phyloP scores from a whole-genome alignment of 2,329 filamentous ascomycete genomes.

The Pyrenochaeta sp. region DNA sequence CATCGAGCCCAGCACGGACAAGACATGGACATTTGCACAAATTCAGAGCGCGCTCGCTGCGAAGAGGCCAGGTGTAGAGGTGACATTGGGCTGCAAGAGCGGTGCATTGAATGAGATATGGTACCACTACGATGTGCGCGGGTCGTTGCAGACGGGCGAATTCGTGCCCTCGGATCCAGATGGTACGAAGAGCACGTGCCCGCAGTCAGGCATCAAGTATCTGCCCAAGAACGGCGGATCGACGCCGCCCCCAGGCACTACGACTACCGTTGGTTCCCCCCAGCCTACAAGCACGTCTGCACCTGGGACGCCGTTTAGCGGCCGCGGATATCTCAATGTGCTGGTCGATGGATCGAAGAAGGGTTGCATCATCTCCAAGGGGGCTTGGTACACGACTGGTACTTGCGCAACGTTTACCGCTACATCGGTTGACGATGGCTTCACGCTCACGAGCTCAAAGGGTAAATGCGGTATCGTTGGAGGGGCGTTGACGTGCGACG shows the following conservation, averaged over 20 bases:
- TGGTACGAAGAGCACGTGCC: slow-evolving; percentile 69
- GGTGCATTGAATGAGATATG: slow-evolving; percentile 63
- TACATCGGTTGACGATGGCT: slow-evolving; percentile 44
- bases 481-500: slow-evolving; percentile 64
- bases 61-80: slow-evolving; percentile 63
- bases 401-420: slow-evolving; percentile 74
- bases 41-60: slow-evolving; percentile 67
- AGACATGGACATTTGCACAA: slow-evolving; percentile 66
- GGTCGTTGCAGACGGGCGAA: slow-evolving; percentile 66
- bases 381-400: slow-evolving; percentile 72
- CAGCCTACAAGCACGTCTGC: slow-evolving; percentile 38
- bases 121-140: slow-evolving; percentile 71
- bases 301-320: slow-evolving; percentile 60
- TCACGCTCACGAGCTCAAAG: slow-evolving; percentile 45
- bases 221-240: slow-evolving; percentile 61
- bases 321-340: slow-evolving; percentile 68
- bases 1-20: slow-evolving; percentile 61
- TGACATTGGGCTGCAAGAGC: slow-evolving; percentile 66
- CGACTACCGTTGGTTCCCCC: slow-evolving; percentile 38
- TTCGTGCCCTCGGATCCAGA: slow-evolving; percentile 67
- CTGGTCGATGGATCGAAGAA: slow-evolving; percentile 56
- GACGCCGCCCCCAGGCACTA: slow-evolving; percentile 37
- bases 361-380: slow-evolving; percentile 73
- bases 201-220: slow-evolving; percentile 70
- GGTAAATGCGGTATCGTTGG: slow-evolving; percentile 63